These are phyloP conservation scores for Cymbopogon flexuosus DNA, from an alignment of 202 grass and related monocot species.

Conservation along the genomic window DNA sequence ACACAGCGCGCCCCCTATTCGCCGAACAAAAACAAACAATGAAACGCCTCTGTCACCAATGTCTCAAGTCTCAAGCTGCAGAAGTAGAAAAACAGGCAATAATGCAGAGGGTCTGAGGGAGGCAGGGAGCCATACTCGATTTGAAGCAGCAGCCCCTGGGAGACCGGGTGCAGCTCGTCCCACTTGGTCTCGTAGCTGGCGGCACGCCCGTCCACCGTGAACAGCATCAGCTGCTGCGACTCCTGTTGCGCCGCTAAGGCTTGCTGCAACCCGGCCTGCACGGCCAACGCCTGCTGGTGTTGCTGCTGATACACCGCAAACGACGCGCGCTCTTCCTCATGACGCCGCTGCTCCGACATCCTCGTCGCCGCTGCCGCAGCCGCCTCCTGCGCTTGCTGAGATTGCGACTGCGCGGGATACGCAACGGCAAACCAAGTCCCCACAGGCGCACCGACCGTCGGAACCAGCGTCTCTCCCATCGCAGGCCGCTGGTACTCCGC, in stretches of 20 bases:
- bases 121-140: constrained; percentile 52
- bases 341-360: neutral
- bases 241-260: neutral
- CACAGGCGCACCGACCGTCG: neutral
- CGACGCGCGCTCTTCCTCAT: neutral
- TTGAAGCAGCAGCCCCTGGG: constrained; percentile 58
- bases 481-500: neutral
- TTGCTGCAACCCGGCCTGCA: constrained; percentile 1
- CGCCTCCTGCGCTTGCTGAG: neutral
- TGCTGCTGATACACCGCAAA: neutral
- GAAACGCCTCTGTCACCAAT: neutral
- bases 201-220: constrained; percentile 39
- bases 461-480: neutral
- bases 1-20: neutral
- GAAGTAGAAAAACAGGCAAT: neutral
- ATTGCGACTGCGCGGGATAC: neutral
- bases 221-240: constrained; percentile 43
- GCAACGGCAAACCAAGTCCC: neutral
- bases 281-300: constrained; percentile 19
- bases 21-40: neutral
- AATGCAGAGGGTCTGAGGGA: neutral
- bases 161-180: constrained; percentile 64
- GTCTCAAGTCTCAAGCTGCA: neutral
- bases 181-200: constrained; percentile 65
- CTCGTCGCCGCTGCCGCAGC: neutral